phyloP scores from a whole-genome alignment of 495 filamentous ascomycete species.

The Rhypophila decipiens region DNA sequence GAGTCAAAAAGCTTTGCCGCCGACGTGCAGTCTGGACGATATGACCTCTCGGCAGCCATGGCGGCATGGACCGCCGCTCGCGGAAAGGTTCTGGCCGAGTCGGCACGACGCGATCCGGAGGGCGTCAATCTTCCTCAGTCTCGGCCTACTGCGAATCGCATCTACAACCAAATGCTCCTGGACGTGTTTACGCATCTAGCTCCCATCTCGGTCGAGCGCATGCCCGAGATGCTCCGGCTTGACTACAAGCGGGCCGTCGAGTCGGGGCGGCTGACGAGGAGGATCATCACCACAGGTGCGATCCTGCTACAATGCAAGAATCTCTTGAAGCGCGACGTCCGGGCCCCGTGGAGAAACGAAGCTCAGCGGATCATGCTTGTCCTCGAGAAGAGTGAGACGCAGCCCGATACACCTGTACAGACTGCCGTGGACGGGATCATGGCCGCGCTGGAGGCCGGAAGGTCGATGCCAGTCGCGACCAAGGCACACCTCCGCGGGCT shows the following conservation, averaged over 20 bases:
- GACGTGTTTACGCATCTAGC: slow-evolving; percentile 47
- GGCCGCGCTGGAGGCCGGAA: slow-evolving; percentile 69
- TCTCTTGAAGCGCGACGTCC: slow-evolving; percentile 84
- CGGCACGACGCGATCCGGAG: slow-evolving; percentile 65
- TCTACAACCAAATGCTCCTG: slow-evolving; percentile 73
- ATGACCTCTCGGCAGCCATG: slow-evolving; percentile 57
- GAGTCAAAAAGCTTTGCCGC: slow-evolving; percentile 72
- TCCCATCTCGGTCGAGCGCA: slow-evolving; percentile 46
- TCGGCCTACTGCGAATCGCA: slow-evolving; percentile 56
- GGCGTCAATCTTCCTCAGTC: slow-evolving; percentile 48
- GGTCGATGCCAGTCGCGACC: slow-evolving; percentile 67
- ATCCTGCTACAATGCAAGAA: slow-evolving; percentile 93
- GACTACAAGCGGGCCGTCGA: slow-evolving; percentile 64
- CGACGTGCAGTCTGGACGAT: slow-evolving; percentile 52
- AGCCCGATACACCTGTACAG: slow-evolving; percentile 47
- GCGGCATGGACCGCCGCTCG: slow-evolving; percentile 68
- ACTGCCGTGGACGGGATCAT: slow-evolving; percentile 59
- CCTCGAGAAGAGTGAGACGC: slow-evolving; percentile 33
- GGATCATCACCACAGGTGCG: slow-evolving; percentile 69
- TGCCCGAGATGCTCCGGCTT: slow-evolving; percentile 83
- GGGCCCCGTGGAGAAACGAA: slow-evolving; percentile 82
- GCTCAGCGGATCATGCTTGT: slow-evolving; percentile 65
- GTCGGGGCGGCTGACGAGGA: slow-evolving; percentile 61
- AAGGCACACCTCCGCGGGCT: slow-evolving; percentile 50
- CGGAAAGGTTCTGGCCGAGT: slow-evolving; percentile 63